phyloP scores from a whole-genome alignment of 805 yeast species.

The Metschnikowia aberdeeniae region DNA sequence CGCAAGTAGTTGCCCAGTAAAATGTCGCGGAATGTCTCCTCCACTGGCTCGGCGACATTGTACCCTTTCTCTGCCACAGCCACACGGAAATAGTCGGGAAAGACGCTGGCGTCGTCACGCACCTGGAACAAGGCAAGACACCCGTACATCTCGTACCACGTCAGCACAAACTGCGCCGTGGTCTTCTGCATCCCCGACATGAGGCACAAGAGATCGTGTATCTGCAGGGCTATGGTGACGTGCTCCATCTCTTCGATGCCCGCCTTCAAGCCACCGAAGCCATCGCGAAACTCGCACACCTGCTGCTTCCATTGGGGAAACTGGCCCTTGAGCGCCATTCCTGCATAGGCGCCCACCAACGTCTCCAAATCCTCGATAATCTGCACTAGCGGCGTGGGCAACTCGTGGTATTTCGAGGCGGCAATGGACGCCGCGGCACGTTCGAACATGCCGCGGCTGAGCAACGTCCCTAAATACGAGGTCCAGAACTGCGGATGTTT shows the following conservation, averaged over 20 bases:
- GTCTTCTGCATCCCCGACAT: constrained; percentile 48
- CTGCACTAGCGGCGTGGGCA: constrained; percentile 18
- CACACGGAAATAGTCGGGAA: constrained; percentile 29
- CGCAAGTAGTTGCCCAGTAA: constrained; percentile 54
- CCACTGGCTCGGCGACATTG: constrained; percentile 12
- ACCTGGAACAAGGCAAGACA: constrained; percentile 58
- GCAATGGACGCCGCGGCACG: constrained; percentile 50
- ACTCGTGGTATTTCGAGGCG: constrained; percentile 40
- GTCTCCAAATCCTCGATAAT: constrained; percentile 40
- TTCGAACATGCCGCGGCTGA: constrained; percentile 57
- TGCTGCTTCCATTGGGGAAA: constrained; percentile 49
- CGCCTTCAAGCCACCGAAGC: constrained; percentile 23
- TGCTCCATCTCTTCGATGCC: constrained; percentile 23
- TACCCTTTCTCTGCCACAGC: constrained; percentile 29
- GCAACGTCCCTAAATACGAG: constrained; percentile 49
- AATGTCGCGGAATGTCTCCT: constrained; percentile 47
- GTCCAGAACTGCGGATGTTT: constrained; percentile 58
- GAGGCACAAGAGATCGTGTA: constrained; percentile 40
- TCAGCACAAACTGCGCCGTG: constrained; percentile 47
- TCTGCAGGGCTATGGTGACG: constrained; percentile 29
- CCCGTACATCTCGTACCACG: constrained; percentile 67
- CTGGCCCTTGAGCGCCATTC: constrained; percentile 35
- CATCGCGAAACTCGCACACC: constrained; percentile 49
- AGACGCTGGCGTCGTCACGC: constrained; percentile 38
- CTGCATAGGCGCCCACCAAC: constrained; percentile 39